Percentiles rank a stretch among this genome's conserved stretches.
Evolutionary conservation across 306 rosid species (phyloP).

Genomic region (Cucumis melo): DNA sequence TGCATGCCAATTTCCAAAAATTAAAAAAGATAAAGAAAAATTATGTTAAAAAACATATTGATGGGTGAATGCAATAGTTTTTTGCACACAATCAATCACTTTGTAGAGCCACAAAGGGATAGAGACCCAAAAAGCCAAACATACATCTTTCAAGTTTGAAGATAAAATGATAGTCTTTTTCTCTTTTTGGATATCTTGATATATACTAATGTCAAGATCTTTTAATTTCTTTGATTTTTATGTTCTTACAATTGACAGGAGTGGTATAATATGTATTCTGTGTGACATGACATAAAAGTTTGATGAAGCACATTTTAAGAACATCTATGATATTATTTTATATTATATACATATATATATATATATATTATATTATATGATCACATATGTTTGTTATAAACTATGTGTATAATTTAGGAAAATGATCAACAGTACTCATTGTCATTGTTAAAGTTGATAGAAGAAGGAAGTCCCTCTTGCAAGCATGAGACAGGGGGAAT

Average conservation of each 20-base stretch:
- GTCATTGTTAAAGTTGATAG: neutral
- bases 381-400: neutral
- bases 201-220: too few species aligned
- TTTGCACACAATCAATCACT: too few species aligned
- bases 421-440: neutral
- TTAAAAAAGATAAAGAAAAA: neutral
- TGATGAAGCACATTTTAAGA: neutral
- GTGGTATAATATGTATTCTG: neutral
- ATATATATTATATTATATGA: neutral
- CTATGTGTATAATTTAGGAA: neutral
- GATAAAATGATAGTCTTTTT: neutral
- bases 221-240: too few species aligned
- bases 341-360: neutral
- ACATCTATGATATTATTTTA: neutral
- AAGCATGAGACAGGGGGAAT: conserved; percentile 33
- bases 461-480: conserved; percentile 23
- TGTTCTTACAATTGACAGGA: too few species aligned
- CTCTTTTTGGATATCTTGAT: neutral
- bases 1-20: neutral
- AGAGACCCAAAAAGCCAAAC: neutral
- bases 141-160: neutral
- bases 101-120: too few species aligned
- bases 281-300: neutral
- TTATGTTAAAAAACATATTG: neutral
- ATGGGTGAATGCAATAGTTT: neutral